Percentiles rank a stretch among this genome's conserved stretches.
Evolutionary conservation across 2,329 filamentous ascomycete genomes (phyloP).

Genomic region (Ophiocordyceps camponoti-leonardi): DNA sequence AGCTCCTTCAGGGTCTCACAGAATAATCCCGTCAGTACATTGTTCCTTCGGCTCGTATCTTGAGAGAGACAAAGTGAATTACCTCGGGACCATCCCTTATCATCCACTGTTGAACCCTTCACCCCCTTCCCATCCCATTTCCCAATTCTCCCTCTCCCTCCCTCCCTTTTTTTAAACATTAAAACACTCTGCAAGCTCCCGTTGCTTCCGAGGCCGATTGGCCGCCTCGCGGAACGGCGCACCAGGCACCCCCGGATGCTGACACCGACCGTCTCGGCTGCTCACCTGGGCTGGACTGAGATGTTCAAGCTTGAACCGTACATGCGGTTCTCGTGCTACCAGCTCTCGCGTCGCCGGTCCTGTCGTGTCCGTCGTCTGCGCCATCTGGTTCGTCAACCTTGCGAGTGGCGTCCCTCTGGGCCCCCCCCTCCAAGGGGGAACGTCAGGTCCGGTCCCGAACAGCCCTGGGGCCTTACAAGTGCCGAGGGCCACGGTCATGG

Average conservation of each 20-base stretch:
- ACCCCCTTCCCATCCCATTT: too few species aligned
- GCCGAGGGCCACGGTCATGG: neutral
- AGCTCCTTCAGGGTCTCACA: neutral
- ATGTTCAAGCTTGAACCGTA: neutral
- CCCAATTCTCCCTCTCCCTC: too few species aligned
- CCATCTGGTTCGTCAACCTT: conserved; percentile 5
- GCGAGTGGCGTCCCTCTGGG: conserved; percentile 5
- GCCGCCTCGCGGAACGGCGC: neutral
- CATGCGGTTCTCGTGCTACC: neutral
- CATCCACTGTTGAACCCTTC: too few species aligned
- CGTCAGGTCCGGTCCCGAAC: neutral
- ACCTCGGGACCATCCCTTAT: too few species aligned
- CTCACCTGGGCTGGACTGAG: neutral
- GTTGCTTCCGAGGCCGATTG: neutral
- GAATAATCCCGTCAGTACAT: neutral
- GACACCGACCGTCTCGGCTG: neutral
- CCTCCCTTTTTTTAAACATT: neutral
- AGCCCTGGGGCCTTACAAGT: neutral
- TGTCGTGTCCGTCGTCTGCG: neutral
- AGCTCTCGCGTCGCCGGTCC: neutral
- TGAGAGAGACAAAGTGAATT: too few species aligned
- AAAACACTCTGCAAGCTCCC: neutral
- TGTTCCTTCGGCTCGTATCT: too few species aligned
- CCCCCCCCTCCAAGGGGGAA: neutral
- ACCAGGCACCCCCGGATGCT: neutral